phyloP scores from a whole-genome alignment of 176 grass and related monocot genomes.

The Themeda triandra region DNA sequence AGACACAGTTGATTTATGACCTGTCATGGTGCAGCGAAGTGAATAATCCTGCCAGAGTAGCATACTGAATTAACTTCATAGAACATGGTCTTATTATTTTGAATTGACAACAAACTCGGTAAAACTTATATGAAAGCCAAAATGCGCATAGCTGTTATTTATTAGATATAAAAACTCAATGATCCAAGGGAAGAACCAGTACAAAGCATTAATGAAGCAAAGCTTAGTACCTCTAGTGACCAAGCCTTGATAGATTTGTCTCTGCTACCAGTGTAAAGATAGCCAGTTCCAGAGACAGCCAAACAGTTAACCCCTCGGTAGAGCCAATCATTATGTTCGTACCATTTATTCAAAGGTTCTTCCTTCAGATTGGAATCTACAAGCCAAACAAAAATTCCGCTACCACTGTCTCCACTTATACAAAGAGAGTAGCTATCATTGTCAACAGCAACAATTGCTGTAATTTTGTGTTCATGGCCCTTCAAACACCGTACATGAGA shows the following conservation, averaged over 20 bases:
- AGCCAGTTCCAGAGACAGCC: slow-evolving; percentile 71
- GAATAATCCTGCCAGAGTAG: slow-evolving; percentile 72
- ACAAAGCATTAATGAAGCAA: slow-evolving; percentile 2
- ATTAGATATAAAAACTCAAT: not conserved
- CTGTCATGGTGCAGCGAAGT: slow-evolving; percentile 76
- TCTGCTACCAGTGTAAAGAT: slow-evolving; percentile 79
- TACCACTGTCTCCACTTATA: slow-evolving; percentile 82
- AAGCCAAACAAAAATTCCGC: slow-evolving; percentile 79
- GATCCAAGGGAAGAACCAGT: not conserved
- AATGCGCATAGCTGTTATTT: not conserved
- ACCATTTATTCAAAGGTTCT: slow-evolving; percentile 78
- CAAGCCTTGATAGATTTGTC: slow-evolving; percentile 95
- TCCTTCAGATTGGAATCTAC: slow-evolving; percentile 35
- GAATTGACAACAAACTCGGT: not conserved
- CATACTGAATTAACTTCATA: slow-evolving; percentile 29
- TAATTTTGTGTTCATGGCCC: slow-evolving; percentile 86
- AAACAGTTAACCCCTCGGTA: slow-evolving; percentile 81
- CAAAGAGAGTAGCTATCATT: slow-evolving; percentile 54
- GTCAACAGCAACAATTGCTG: slow-evolving; percentile 53
- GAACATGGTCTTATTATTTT: slow-evolving; percentile 3
- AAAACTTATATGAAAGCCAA: not conserved
- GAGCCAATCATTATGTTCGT: slow-evolving; percentile 88
- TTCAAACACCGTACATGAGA: slow-evolving; percentile 77
- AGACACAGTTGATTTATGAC: slow-evolving; percentile 89
- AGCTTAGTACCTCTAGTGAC: slow-evolving; percentile 76